phyloP scores from a whole-genome alignment of 2,329 filamentous ascomycete genomes.

The Monilinia aucupariae region DNA sequence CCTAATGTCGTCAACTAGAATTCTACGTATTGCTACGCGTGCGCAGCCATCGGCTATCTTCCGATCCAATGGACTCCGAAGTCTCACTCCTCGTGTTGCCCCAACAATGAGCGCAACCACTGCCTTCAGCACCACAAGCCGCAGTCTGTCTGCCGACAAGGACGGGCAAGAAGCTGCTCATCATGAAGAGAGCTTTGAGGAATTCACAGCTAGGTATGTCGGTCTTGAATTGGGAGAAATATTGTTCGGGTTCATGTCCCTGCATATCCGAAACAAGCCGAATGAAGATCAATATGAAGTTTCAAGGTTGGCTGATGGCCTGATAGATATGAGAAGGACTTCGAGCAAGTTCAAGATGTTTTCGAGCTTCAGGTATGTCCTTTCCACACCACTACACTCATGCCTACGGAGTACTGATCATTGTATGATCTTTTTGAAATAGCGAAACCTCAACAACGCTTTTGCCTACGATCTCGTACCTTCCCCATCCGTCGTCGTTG shows the following conservation, averaged over 20 bases:
- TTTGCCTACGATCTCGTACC: slow-evolving; percentile 99
- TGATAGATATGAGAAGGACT: slow-evolving; percentile 96
- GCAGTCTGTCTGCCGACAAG: slow-evolving; percentile 44
- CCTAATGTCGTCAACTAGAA: slow-evolving; percentile 60
- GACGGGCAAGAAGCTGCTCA: slow-evolving; percentile 53
- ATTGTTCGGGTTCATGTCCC: slow-evolving; percentile 23
- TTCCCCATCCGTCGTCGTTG: slow-evolving; percentile 81
- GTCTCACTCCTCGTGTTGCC: slow-evolving; percentile 48
- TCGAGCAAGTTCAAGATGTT: slow-evolving; percentile 93
- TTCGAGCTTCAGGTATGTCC: slow-evolving; percentile 93
- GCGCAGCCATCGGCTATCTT: slow-evolving; percentile 54
- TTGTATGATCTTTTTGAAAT: slow-evolving; percentile 27
- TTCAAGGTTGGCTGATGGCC: slow-evolving; percentile 36
- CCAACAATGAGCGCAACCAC: slow-evolving; percentile 47
- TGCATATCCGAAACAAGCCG: slow-evolving; percentile 22
- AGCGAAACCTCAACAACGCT: slow-evolving; percentile 98
- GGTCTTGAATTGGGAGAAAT: slow-evolving; percentile 24
- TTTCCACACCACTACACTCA: slow-evolving; percentile 3
- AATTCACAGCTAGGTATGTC: slow-evolving; percentile 90
- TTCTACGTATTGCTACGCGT: slow-evolving; percentile 69
- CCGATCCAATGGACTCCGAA: slow-evolving; percentile 57
- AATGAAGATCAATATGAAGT: slow-evolving; percentile 33
- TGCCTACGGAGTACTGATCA: slow-evolving; percentile 27
- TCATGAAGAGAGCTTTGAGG: slow-evolving; percentile 96
- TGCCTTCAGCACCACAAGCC: slow-evolving; percentile 55